phyloP scores from a whole-genome alignment of 2,329 filamentous ascomycete genomes.

The Lasiodiplodia gonubiensis region DNA sequence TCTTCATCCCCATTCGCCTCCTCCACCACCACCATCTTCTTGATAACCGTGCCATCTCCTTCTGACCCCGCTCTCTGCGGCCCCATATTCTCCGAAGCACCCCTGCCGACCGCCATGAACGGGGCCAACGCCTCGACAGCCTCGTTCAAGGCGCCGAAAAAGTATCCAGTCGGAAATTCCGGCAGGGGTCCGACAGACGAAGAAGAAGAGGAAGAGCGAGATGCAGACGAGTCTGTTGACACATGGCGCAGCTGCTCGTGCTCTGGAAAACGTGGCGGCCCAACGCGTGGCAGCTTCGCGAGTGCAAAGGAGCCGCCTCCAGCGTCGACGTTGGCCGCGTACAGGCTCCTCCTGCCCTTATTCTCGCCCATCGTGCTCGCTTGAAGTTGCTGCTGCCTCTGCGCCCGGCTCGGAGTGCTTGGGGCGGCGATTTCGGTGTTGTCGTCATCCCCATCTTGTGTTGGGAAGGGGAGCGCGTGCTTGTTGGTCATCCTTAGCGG shows the following conservation, averaged over 20 bases:
- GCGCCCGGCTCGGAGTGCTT: not conserved
- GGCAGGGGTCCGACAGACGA: not conserved
- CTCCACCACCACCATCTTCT: too few species aligned
- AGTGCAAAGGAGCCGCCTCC: not conserved
- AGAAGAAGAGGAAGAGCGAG: not conserved
- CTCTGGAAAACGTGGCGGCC: not conserved
- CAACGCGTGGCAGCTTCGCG: not conserved
- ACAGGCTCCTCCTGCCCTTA: not conserved
- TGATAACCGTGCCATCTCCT: too few species aligned
- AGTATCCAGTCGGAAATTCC: not conserved
- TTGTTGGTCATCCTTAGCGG: too few species aligned
- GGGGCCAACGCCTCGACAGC: slow-evolving; percentile 10
- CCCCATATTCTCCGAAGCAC: too few species aligned
- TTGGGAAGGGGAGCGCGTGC: too few species aligned
- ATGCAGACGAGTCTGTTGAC: not conserved
- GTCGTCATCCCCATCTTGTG: not conserved
- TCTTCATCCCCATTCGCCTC: too few species aligned
- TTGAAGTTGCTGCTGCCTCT: not conserved
- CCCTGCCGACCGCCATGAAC: slow-evolving; percentile 5
- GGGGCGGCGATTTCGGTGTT: not conserved
- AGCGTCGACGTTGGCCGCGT: not conserved
- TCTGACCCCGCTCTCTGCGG: too few species aligned
- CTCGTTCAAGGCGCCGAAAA: not conserved
- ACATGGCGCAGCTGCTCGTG: too few species aligned
- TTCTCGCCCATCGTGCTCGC: too few species aligned